Conservation (phyloP, 1,284 basidiomycete genomes). For the Fistulinella cinereoalba region DNA sequence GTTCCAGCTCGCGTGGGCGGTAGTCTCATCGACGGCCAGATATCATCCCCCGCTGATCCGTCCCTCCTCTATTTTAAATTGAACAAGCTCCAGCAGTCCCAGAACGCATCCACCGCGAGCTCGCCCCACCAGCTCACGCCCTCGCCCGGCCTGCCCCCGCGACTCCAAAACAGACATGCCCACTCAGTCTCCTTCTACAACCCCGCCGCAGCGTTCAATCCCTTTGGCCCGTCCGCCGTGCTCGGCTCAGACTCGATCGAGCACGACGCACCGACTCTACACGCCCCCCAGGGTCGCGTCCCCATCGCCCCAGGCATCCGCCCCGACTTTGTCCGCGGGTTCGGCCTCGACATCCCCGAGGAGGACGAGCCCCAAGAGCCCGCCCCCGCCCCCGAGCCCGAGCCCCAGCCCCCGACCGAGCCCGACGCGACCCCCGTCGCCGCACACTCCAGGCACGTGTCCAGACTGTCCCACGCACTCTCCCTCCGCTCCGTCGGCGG, state of each 20-base stretch:
- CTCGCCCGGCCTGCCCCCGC: slow-evolving; percentile 49
- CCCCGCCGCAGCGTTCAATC: slow-evolving; percentile 48
- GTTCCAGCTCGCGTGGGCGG: slow-evolving; percentile 18
- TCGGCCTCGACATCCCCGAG: slow-evolving; percentile 73
- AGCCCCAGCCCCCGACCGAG: no score
- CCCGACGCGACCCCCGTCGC: no score
- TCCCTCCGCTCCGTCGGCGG: slow-evolving; percentile 64
- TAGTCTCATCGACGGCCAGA: slow-evolving; percentile 41
- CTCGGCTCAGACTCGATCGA: slow-evolving; percentile 51
- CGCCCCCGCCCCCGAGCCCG: slow-evolving; percentile 26
- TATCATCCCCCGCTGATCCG: slow-evolving; percentile 82
- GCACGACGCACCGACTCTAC: slow-evolving; percentile 25
- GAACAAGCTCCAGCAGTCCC: slow-evolving; percentile 75
- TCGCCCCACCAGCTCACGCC: slow-evolving; percentile 64
- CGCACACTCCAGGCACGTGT: slow-evolving; percentile 75
- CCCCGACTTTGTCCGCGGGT: slow-evolving; percentile 72
- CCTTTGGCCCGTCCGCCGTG: slow-evolving; percentile 55
- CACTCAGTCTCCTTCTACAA: slow-evolving; percentile 62
- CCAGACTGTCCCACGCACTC: slow-evolving; percentile 60
- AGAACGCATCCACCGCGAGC: slow-evolving; percentile 49
- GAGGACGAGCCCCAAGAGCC: slow-evolving; percentile 51
- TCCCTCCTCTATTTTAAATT: slow-evolving; percentile 75
- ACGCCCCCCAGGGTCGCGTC: slow-evolving; percentile 60
- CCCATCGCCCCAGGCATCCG: slow-evolving; percentile 57
- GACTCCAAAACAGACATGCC: slow-evolving; percentile 56